Percentiles rank a stretch among this genome's conserved stretches.
Conservation (phyloP, 768 basidiomycete genomes). For the Lactarius hatsudake region DNA sequence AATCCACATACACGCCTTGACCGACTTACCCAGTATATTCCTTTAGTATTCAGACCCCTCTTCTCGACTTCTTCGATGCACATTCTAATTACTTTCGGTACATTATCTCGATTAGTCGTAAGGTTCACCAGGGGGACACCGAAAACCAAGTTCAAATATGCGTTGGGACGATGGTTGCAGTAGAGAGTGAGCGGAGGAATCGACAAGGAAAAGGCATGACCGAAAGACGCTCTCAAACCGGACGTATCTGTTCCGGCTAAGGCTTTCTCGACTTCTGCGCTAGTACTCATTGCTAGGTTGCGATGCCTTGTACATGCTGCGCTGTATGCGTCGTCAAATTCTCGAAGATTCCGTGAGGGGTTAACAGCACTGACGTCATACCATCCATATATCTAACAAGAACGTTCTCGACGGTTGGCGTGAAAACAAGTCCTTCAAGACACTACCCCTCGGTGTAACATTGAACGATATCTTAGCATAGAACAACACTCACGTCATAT, state of each 20-base stretch:
- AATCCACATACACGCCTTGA: not conserved
- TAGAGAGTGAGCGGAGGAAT: not conserved
- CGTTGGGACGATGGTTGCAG: not conserved
- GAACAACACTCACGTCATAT: not conserved
- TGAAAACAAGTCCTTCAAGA: not conserved
- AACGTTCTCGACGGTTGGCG: not conserved
- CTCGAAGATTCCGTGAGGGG: not conserved
- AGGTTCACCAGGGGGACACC: not conserved
- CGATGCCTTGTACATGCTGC: not conserved
- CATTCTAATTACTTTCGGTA: not conserved
- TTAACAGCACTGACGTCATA: not conserved
- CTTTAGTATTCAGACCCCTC: not conserved
- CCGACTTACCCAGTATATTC: not conserved
- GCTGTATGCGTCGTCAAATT: not conserved
- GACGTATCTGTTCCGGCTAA: not conserved
- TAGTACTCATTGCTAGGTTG: not conserved
- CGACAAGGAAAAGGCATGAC: not conserved
- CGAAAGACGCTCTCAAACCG: not conserved
- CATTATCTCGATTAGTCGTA: not conserved
- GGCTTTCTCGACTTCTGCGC: not conserved
- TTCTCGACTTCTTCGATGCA: not conserved
- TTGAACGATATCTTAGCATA: not conserved
- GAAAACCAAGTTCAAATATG: not conserved
- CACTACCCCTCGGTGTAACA: not conserved
- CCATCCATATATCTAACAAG: not conserved